Base-by-base conservation (phyloP, 73 alveolate species). In the Stentor coeruleus region DNA sequence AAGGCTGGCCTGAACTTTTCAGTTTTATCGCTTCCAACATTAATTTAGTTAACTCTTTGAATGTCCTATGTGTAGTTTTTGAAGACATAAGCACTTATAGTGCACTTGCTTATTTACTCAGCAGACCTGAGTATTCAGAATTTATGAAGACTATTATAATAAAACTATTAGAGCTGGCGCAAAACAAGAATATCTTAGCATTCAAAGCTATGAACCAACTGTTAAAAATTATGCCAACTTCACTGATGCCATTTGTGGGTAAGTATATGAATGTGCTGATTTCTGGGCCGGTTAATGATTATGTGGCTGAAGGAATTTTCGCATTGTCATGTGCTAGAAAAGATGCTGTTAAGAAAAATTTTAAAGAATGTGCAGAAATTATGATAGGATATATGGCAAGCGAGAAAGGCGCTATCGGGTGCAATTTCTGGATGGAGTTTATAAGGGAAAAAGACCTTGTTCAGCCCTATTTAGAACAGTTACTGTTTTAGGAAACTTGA, bases 1-100 rank as follows among this genome's bases (percentile, higher is more conserved):
- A 66, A 20, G 79, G 79, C n/a, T 66, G 79, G 79, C 42, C 39
- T 26, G 40, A 66, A 1, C 39, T 66, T 28, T 66, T 66, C n/a
- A 15, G 26, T 20, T 26, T 26, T 33, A 20, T 66, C n/a, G 14
- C 79, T 26, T 20, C 20, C 20, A 66, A 66, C 11, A 66, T 66
- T 20, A 31, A 33, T 11, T 11, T 28, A 1, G n/a, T 40, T 20
- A 20, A 31, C 40, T 20, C 79, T 20, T 31, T 20, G 79, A 40
- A 26, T 20, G 15, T 66, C n/a, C n/a, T 0, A 0, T 1, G 11
- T 20, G 49, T 28, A 1, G n/a, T 66, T 28, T 66, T 66, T 33
- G 79, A 66, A 66, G 79, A 66, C 37, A 66, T 66, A 28, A 14
- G n/a, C 37, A 66, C 42, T 2, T 66, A 66, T 66, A 26, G 15